phyloP scores from a whole-genome alignment of 257 asterid genomes.

The Solanum chilense region DNA sequence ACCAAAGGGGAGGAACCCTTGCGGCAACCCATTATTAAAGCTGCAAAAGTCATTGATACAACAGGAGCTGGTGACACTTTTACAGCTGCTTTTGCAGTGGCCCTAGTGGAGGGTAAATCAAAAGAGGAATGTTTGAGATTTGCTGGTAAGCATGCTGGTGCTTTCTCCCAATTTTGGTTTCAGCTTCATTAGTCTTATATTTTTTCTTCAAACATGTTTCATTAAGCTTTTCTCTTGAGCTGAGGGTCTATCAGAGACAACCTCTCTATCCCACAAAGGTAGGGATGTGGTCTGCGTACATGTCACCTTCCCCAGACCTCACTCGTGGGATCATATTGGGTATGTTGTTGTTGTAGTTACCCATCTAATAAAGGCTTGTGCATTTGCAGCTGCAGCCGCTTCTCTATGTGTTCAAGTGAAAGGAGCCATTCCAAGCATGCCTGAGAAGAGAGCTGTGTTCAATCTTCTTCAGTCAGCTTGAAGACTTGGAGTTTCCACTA shows the following conservation, averaged over 20 bases:
- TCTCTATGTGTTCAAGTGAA: constrained; percentile 94
- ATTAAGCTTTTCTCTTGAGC: neutral
- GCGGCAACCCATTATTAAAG: constrained; percentile 59
- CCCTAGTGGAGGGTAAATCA: constrained; percentile 83
- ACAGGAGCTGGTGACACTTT: constrained; percentile 99
- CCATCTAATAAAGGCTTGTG: constrained; percentile 1
- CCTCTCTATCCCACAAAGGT: neutral
- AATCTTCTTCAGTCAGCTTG: constrained; percentile 56
- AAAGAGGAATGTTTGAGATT: constrained; percentile 60
- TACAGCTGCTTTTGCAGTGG: constrained; percentile 93
- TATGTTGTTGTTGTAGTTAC: neutral
- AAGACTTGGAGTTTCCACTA: constrained; percentile 5
- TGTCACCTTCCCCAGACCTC: neutral
- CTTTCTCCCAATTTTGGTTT: neutral
- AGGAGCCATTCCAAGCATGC: constrained; percentile 99
- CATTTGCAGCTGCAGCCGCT: constrained; percentile 85
- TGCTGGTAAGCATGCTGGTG: constrained; percentile 46
- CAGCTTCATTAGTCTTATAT: neutral
- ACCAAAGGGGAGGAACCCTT: constrained; percentile 70
- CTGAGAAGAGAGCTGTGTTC: constrained; percentile 58
- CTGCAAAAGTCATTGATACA: constrained; percentile 74
- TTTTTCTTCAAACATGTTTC: neutral
- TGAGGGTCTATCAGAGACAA: neutral
- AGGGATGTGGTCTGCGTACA: neutral
- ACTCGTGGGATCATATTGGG: neutral